Conservation (phyloP, 2,329 filamentous ascomycete species). For the Orbilia javanica region DNA sequence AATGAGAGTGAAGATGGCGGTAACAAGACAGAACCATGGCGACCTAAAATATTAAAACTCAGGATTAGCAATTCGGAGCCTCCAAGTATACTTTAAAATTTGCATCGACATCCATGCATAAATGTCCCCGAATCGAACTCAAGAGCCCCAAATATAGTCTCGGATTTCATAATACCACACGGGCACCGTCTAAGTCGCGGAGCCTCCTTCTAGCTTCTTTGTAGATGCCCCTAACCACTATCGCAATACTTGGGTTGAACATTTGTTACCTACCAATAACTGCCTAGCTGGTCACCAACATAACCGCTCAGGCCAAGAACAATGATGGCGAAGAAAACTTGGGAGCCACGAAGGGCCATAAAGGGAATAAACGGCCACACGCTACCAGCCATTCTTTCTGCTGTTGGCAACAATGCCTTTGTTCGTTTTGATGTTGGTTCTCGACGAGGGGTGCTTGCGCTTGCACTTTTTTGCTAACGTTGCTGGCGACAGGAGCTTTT, state of each 20-base stretch:
- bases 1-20: constrained; percentile 66
- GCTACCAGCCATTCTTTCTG: constrained; percentile 3
- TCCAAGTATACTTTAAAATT: background rate
- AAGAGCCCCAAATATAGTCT: too few species aligned
- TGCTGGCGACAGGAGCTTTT: constrained; percentile 2
- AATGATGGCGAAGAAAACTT: constrained; percentile 63
- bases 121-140: too few species aligned
- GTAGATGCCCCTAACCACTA: background rate
- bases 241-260: too few species aligned
- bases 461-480: too few species aligned
- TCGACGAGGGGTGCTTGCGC: background rate
- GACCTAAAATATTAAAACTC: constrained; percentile 51
- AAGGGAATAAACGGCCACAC: constrained; percentile 59
- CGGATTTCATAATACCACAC: too few species aligned
- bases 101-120: too few species aligned
- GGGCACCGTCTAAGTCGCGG: background rate
- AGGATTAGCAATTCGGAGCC: background rate
- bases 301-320: constrained; percentile 62
- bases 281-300: constrained; percentile 29
- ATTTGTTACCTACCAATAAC: constrained; percentile 28
- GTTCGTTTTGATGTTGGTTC: background rate
- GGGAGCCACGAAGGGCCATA: constrained; percentile 61
- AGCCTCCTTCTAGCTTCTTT: background rate
- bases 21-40: constrained; percentile 58
- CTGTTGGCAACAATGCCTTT: background rate